Conservation (phyloP, 2,329 filamentous ascomycete species). For the Colletotrichum sublineola region DNA sequence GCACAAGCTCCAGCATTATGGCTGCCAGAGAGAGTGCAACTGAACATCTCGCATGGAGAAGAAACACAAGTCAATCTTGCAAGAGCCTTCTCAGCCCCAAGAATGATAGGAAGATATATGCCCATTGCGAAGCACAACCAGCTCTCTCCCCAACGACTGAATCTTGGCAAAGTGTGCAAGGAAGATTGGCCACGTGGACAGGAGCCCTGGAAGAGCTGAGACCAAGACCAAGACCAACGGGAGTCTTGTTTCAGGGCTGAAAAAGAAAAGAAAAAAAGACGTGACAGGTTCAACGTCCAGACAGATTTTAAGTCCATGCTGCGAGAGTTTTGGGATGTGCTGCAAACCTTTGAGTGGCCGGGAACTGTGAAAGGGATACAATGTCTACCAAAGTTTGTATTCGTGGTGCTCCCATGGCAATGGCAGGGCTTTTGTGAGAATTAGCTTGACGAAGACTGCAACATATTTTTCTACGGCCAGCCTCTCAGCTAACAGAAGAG, state of each 20-base stretch:
- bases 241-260: not conserved
- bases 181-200: not conserved
- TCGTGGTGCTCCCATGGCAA: not conserved
- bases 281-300: not conserved
- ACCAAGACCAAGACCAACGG: not conserved
- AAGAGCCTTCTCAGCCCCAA: not conserved
- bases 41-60: not conserved
- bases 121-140: not conserved
- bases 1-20: not conserved
- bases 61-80: not conserved
- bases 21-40: not conserved
- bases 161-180: not conserved
- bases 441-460: slow-evolving; percentile 8
- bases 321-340: not conserved
- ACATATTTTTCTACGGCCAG: slow-evolving; percentile 15
- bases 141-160: not conserved
- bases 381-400: not conserved
- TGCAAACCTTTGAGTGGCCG: not conserved
- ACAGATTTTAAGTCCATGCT: too few species aligned
- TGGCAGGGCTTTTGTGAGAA: slow-evolving; percentile 9
- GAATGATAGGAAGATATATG: not conserved
- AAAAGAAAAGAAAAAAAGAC: too few species aligned
- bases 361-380: not conserved
- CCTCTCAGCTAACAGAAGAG: slow-evolving; percentile 30
- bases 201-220: not conserved